Base-by-base conservation (phyloP, 164 flowering plant species). In the Magnolia officinalis region DNA sequence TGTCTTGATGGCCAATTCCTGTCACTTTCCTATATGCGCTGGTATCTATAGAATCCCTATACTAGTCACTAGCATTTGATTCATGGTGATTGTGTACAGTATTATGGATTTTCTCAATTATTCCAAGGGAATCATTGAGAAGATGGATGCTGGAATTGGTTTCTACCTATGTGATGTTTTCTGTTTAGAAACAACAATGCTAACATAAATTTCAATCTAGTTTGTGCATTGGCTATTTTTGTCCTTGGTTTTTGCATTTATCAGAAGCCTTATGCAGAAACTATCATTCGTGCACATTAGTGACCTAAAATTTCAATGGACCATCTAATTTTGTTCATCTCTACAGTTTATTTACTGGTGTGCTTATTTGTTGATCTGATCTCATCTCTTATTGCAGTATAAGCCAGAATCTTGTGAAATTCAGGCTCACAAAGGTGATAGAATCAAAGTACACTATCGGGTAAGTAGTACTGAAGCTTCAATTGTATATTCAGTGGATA, bases 351-450 rank as follows among this genome's bases (percentile, higher is more conserved):
- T 72, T 72, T 79, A 19, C 31, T n/a, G 66, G 72, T 26, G 29
- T n/a, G 11, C 16, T 69, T n/a, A 61, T 13, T 4, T 66, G 20
- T 51, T 50, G 23, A 20, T 50, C n/a, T 26, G 21, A 14, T 52
- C 4, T 61, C 21, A 55, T 78, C 74, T 59, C 6, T 76, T 74
- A 5, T 73, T 79, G 72, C 95, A 94, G 98, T 75, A 81, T 71
- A 94, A 90, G 87, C 98, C 98, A 66, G 75, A 67, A 65, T 73
- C 90, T 23, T 95, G 98, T 85, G 97, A 92, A 4, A 78, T 91
- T 82, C 90, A 89, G 81, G 98, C 98, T 75, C 98, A 90, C 83
- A 95, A 95, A 83, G 98, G 98, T 76, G 98, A 95, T 79, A 90
- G 55, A 80, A 66, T 94, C 80, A 90, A 89, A 89, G 98, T 94